Conservation (phyloP, 306 rosid species). For the Pachyrhizus erosus region DNA sequence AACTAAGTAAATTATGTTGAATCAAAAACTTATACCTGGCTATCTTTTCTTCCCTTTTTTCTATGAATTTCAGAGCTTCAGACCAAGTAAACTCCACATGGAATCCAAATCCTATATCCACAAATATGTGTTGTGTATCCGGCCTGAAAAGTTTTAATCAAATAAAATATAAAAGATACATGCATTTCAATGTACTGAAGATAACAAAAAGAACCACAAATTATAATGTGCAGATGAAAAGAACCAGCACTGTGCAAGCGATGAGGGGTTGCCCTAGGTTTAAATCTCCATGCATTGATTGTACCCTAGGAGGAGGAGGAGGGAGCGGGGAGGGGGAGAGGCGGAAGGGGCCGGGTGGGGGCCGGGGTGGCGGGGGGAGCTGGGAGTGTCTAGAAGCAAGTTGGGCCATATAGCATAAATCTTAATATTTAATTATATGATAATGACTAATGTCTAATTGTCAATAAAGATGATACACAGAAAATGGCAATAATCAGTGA, state of each 20-base stretch:
- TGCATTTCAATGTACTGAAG: constrained; percentile 12
- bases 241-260: constrained; percentile 3
- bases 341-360: too few species aligned
- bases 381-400: neutral
- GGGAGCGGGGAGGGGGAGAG: too few species aligned
- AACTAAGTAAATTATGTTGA: constrained; percentile 1
- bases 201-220: constrained; percentile 22
- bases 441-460: constrained; percentile 2
- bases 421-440: constrained; percentile 4
- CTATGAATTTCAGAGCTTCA: constrained; percentile 78
- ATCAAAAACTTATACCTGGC: constrained; percentile 57
- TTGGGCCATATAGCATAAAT: constrained; percentile 14
- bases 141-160: constrained; percentile 60
- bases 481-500: neutral
- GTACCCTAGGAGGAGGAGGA: neutral
- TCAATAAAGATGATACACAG: constrained; percentile 3
- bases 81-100: constrained; percentile 97
- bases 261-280: neutral
- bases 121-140: constrained; percentile 72
- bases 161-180: constrained; percentile 20
- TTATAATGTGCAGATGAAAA: constrained; percentile 2
- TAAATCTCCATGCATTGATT: neutral
- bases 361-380: too few species aligned
- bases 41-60: constrained; percentile 77
- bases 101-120: constrained; percentile 93